A percentile compares a stretch with the other conserved stretches of the same genome.
Conservation (phyloP, 208 protist species). For the Histomonas meleagridis region DNA sequence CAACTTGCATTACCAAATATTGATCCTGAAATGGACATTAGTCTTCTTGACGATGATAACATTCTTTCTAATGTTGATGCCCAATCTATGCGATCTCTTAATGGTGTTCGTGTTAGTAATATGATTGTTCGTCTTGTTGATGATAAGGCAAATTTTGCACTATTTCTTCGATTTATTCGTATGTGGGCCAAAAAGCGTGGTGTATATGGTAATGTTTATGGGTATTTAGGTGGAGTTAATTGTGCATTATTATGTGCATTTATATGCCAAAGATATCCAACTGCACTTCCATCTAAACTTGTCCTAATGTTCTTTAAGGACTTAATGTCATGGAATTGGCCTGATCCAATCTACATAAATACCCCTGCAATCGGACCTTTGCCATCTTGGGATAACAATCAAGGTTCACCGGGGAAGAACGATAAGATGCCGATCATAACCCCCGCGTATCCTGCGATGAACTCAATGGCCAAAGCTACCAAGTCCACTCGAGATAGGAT, state of each 20-base stretch:
- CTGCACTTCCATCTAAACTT: background rate
- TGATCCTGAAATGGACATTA: background rate
- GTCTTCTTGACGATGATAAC: background rate
- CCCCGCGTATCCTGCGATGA: background rate
- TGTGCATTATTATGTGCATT: background rate
- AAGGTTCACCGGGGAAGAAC: background rate
- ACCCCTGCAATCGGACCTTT: background rate
- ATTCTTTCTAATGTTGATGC: background rate
- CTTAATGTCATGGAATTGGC: background rate
- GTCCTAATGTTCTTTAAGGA: background rate
- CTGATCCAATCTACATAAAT: background rate
- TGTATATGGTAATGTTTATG: constrained; percentile 22
- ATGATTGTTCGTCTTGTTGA: background rate
- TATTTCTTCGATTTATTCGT: background rate
- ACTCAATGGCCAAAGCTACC: background rate
- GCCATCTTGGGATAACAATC: background rate
- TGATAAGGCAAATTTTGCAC: background rate
- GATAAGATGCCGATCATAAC: constrained; percentile 2
- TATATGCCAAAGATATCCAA: constrained; percentile 14
- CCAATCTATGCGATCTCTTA: background rate
- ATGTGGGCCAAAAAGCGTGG: constrained; percentile 5
- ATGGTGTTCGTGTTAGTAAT: background rate
- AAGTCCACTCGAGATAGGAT: background rate
- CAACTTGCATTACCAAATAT: background rate
- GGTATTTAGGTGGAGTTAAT: constrained; percentile 18